Conservation (phyloP, 1,139 yeast species). For the Taphrina flavorubra region DNA sequence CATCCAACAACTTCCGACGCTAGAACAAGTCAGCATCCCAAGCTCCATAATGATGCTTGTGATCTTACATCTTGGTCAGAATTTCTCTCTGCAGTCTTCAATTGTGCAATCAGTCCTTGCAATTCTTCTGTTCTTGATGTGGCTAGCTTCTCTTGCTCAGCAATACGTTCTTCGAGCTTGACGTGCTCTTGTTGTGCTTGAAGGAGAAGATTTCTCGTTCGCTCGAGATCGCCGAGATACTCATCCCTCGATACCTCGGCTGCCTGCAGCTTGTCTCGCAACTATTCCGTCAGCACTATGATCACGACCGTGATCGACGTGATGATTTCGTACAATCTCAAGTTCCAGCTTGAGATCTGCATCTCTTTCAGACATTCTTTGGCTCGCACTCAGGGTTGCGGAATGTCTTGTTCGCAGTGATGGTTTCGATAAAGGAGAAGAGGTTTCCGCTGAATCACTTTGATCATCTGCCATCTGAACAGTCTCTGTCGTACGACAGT, state of each 20-base stretch:
- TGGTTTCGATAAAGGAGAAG: neutral
- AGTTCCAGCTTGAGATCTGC: neutral
- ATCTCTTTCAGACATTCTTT: neutral
- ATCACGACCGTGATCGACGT: too few relatives aligned
- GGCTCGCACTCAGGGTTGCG: neutral
- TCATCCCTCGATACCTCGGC: constrained; percentile 16
- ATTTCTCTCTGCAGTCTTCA: neutral
- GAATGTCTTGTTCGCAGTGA: neutral
- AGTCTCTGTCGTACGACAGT: too few relatives aligned
- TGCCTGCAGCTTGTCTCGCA: constrained; percentile 3
- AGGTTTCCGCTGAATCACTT: neutral
- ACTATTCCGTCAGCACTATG: neutral
- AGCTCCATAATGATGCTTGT: neutral
- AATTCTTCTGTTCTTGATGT: neutral
- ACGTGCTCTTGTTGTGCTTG: neutral
- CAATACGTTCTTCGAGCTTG: constrained; percentile 8
- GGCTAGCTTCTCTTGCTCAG: neutral
- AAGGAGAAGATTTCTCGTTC: neutral
- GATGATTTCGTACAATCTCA: neutral
- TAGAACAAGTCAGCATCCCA: neutral
- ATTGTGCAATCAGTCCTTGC: neutral
- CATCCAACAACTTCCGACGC: constrained; percentile 4
- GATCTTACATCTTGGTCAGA: constrained; percentile 10
- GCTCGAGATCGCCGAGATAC: neutral
- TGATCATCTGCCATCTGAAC: neutral